Evolutionary conservation across 257 asterid species (phyloP), one percentile per base, ranked within the genome.

Genomic region (Solanum gracilifrons): DNA sequence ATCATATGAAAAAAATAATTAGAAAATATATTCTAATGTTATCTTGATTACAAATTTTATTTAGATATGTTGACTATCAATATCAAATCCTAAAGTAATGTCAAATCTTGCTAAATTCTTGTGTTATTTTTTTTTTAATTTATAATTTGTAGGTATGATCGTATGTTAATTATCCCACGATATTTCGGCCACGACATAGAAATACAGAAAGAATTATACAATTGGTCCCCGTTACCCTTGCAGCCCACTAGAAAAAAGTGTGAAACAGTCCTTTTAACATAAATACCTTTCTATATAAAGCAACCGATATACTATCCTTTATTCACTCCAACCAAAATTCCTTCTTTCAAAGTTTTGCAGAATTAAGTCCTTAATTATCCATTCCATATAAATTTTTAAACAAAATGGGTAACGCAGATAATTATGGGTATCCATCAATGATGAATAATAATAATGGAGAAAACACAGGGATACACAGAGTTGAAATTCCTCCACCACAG

Each of bases 401-500:
- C 93, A 43, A 43, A 43, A 46, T 46, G 98, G 95, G 95, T 21
- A 95, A 87, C 91, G 88, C 93, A 51, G 98, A 95, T 64, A 64
- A 64, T 25, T 85, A 88, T 25, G 89, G 64, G 27, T 87, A 89
- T 41, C 89, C 92, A 3, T 76, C 95, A 71, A 69, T 92, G 7
- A 80, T 64, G 27, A 82, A 69, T 48, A 85, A 79, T 48, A 85
- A 62, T 48, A 84, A 74, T 46, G 77, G 43, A 43, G 92, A 88
- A 55, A 33, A 4, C 39, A 16, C 4, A 82, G 85, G 87, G 10
- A 20, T 71, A 36, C 93, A 93, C 86, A 92, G 92, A 9, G 99
- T 93, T 11, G 95, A 89, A 9, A 23, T 95, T 1, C 99, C 99
- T 31, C 98, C 98, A 51, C 92, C 96, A 48, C 96, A 92, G 46